Evolutionary conservation across 306 rosid genomes (phyloP), one percentile per base, ranked within the genome.

Genomic region (Prunus campanulata): DNA sequence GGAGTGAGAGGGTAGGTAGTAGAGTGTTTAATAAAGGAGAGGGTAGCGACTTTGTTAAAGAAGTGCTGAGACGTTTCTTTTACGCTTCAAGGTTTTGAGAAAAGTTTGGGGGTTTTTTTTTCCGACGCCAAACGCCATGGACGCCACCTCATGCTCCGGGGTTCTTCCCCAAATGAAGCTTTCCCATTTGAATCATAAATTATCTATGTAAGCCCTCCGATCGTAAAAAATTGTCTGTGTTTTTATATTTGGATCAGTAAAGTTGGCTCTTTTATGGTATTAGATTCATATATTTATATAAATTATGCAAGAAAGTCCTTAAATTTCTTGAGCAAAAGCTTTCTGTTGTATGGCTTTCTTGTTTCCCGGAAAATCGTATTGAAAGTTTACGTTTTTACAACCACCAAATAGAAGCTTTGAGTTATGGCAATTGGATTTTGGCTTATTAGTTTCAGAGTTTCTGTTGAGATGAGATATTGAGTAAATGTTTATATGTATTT

Each of bases 161-260:
- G 74, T 85, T 67, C 70, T 79, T 29, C 70, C 84, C 65, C 71
- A 71, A 2, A 42, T 74, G 64, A 74, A 67, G 46, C 49, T 77
- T 25, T 77, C 48, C 76, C 60, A 19, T 74, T 81, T 70, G 77
- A 79, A 78, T 84, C 87, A 32, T 19, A 62, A 66, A 10, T 19
- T 81, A 42, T 76, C 85, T 14, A 18, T 74, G 97, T 91, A 72
- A 86, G 94, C 75, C 46, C 42, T 70, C 11, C 9, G 68, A 60
- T 80, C 46, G 4, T 42, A 10, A 11, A 11, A 65, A 14, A 27
- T 18, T 64, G 57, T 50, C 5, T 50, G 0, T 48, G 48, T 39
- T 16, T 39, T 3, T 48, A 30, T 7, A 14, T 14, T 11, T 19
- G 2, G 57, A 74, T 47, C 8, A 12, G 15, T 49, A 30, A 51